phyloP scores from a whole-genome alignment of 768 basidiomycete species.

The Lactifluus subvellereus region DNA sequence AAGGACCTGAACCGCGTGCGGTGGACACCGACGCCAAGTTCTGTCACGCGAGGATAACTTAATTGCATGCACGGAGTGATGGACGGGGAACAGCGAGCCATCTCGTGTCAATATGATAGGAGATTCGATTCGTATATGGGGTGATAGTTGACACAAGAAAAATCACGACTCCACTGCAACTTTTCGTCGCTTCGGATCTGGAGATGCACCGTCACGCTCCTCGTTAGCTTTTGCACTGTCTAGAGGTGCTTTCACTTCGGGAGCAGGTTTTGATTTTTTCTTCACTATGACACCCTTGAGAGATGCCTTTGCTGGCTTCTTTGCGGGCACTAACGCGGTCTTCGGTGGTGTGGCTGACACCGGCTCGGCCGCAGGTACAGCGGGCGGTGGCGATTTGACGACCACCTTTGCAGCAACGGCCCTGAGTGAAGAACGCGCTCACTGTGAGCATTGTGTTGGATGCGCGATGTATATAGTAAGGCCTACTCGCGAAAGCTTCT shows the following conservation, averaged over 20 bases:
- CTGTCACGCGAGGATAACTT: conserved; percentile 30
- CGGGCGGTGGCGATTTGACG: conserved; percentile 35
- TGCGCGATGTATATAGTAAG: background rate
- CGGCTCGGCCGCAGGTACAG: conserved; percentile 27
- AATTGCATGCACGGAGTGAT: background rate
- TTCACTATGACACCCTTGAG: conserved; percentile 80
- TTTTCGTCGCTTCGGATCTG: conserved; percentile 52
- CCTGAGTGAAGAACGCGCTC: conserved; percentile 31
- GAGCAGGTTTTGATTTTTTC: conserved; percentile 52
- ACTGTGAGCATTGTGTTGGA: conserved; percentile 1
- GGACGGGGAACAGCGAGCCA: background rate
- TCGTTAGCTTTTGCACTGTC: conserved; percentile 21
- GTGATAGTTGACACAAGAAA: conserved; percentile 13
- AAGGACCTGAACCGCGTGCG: conserved; percentile 59
- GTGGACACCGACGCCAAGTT: conserved; percentile 73
- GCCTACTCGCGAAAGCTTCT: conserved; percentile 70
- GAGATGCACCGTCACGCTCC: conserved; percentile 8
- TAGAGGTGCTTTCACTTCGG: conserved; percentile 16
- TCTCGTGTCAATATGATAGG: background rate
- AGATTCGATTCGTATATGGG: conserved; percentile 10
- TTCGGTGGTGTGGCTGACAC: conserved; percentile 25
- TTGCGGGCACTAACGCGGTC: conserved; percentile 32
- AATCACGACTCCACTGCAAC: conserved; percentile 29
- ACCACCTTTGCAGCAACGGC: conserved; percentile 67
- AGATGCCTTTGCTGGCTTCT: conserved; percentile 60